Percentiles rank a stretch among this genome's conserved stretches.
phyloP scores from a whole-genome alignment of 2,329 filamentous ascomycete species.

The Fusarium brachygibbosum region DNA sequence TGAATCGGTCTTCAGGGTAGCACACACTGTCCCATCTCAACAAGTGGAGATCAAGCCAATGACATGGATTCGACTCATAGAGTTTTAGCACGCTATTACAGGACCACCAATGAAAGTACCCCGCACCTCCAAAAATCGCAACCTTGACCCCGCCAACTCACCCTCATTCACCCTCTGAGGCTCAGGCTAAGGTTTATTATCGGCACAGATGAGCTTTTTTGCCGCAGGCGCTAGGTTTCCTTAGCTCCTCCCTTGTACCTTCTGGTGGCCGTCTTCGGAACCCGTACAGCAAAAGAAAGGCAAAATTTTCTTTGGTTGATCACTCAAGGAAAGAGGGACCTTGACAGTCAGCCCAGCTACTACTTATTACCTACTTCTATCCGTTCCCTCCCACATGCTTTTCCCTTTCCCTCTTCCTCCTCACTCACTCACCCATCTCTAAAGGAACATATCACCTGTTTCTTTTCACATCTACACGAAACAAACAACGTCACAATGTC shows the following conservation, averaged over 20 bases:
- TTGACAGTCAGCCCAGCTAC: slow-evolving; percentile 22
- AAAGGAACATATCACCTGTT: slow-evolving; percentile 28
- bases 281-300: slow-evolving; percentile 29
- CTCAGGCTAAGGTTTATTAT: slow-evolving; percentile 29
- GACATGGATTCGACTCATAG: slow-evolving; percentile 12
- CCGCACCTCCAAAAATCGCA: slow-evolving; percentile 45
- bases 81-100: slow-evolving; percentile 28
- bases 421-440: slow-evolving; percentile 19
- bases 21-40: not conserved
- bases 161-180: slow-evolving; percentile 21
- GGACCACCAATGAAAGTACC: slow-evolving; percentile 43
- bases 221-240: slow-evolving; percentile 28
- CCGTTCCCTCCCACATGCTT: slow-evolving; percentile 37
- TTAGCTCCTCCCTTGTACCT: slow-evolving; percentile 20
- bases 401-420: slow-evolving; percentile 23
- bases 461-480: slow-evolving; percentile 24
- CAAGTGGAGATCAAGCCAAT: slow-evolving; percentile 11
- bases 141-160: slow-evolving; percentile 35
- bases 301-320: slow-evolving; percentile 32
- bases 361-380: slow-evolving; percentile 39
- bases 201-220: slow-evolving; percentile 37
- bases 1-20: slow-evolving; percentile 33
- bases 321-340: slow-evolving; percentile 22
- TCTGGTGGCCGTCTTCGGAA: slow-evolving; percentile 40
- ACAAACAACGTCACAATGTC: slow-evolving; percentile 55